Evolutionary conservation across 1,284 basidiomycete genomes (phyloP).

Genomic region (Hemileia vastatrix): DNA sequence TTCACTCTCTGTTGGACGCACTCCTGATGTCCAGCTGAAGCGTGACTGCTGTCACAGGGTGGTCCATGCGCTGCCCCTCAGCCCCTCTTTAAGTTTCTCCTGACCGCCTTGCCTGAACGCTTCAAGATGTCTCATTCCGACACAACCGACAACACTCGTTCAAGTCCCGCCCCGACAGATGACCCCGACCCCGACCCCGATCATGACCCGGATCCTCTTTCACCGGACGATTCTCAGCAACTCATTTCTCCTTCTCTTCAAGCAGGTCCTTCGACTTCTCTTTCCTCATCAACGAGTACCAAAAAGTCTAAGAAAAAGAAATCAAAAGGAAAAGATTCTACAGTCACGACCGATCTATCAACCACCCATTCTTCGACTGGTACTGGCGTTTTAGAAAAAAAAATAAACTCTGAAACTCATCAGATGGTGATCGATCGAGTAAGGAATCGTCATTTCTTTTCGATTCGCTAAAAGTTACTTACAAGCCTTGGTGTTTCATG

Average conservation of each 20-base stretch:
- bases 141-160: too few relatives aligned
- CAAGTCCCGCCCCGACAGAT: too few relatives aligned
- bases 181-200: too few relatives aligned
- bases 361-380: neutral
- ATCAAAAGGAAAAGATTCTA: conserved; percentile 15
- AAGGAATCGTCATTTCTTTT: neutral
- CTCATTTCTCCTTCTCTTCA: conserved; percentile 8
- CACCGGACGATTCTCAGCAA: too few relatives aligned
- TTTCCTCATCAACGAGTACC: neutral
- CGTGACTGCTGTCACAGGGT: too few relatives aligned
- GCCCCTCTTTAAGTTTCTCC: too few relatives aligned
- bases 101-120: too few relatives aligned
- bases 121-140: too few relatives aligned
- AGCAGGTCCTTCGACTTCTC: conserved; percentile 13
- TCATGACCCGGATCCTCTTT: too few relatives aligned
- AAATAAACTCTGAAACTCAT: conserved; percentile 7
- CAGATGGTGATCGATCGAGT: conserved; percentile 12
- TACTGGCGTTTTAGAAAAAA: neutral
- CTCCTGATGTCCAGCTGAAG: too few relatives aligned
- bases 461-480: neutral
- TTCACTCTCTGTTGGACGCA: too few relatives aligned
- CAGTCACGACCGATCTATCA: neutral
- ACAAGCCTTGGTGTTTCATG: neutral
- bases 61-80: too few relatives aligned
- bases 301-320: conserved; percentile 22